Percentiles rank a stretch among this genome's conserved stretches.
These are phyloP conservation scores for Penicillium thymicola DNA, from an alignment of 2,329 filamentous ascomycete species.

Conservation along the genomic window DNA sequence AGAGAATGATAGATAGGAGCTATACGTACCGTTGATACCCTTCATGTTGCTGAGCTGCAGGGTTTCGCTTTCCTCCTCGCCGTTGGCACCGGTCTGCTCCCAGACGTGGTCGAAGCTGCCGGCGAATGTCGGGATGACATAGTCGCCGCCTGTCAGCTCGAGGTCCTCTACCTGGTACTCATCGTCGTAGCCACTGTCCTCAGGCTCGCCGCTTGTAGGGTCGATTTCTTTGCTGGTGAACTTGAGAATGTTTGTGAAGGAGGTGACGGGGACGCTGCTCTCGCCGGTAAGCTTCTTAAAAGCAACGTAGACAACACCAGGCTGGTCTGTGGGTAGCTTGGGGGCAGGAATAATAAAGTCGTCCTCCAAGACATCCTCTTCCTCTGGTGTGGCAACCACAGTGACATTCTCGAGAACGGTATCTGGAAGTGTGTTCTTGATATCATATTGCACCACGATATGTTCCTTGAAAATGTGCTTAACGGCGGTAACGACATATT, in stretches of 20 bases:
- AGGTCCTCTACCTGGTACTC: constrained; percentile 97
- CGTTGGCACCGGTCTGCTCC: constrained; percentile 86
- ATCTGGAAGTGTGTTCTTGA: constrained; percentile 94
- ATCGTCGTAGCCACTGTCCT: constrained; percentile 90
- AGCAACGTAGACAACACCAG: constrained; percentile 90
- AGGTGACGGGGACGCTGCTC: constrained; percentile 70
- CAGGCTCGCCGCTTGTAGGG: constrained; percentile 85
- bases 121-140: constrained; percentile 87
- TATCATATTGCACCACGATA: constrained; percentile 90
- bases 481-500: constrained; percentile 89
- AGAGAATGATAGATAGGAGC: constrained; percentile 7
- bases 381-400: constrained; percentile 72
- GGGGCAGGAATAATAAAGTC: constrained; percentile 91
- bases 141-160: constrained; percentile 86
- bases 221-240: constrained; percentile 99
- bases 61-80: constrained; percentile 88
- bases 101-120: constrained; percentile 94
- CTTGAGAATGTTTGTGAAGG: constrained; percentile 89
- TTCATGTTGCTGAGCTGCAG: constrained; percentile 82
- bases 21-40: constrained; percentile 77
- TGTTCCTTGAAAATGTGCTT: constrained; percentile 99
- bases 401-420: constrained; percentile 89
- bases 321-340: constrained; percentile 76
- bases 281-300: constrained; percentile 82
- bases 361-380: constrained; percentile 73